Percentiles rank a stretch among this genome's conserved stretches.
These are phyloP conservation scores for Oryza brachyantha DNA, from an alignment of 176 grass and related monocot genomes.

Conservation along the genomic window DNA sequence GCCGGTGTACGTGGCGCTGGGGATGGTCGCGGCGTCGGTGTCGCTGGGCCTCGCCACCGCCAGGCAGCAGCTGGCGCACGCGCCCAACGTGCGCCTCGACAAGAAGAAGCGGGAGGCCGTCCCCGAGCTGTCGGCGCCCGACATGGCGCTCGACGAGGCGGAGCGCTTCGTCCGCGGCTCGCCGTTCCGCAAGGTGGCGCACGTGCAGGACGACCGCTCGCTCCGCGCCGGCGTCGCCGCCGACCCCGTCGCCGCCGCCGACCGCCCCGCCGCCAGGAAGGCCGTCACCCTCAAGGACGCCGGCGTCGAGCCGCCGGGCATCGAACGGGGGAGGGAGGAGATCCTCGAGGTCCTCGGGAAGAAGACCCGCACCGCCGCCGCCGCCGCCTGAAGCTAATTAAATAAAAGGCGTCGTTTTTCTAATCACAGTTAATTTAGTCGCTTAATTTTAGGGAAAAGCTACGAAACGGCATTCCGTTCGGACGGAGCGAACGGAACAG, in stretches of 20 bases:
- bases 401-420: too few relatives aligned
- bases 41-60: conserved; percentile 64
- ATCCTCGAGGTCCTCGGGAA: conserved; percentile 25
- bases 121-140: conserved; percentile 65
- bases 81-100: conserved; percentile 78
- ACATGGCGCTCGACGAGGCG: conserved; percentile 44
- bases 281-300: conserved; percentile 75
- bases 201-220: conserved; percentile 57
- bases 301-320: conserved; percentile 57
- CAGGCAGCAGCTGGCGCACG: conserved; percentile 62
- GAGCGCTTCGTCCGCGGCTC: conserved; percentile 54
- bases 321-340: conserved; percentile 18
- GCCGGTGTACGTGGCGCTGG: conserved; percentile 71
- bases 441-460: too few relatives aligned
- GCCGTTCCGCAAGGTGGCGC: conserved; percentile 68
- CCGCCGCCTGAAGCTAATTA: not conserved
- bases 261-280: conserved; percentile 39
- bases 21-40: conserved; percentile 38
- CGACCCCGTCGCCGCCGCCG: too few relatives aligned
- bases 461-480: too few relatives aligned
- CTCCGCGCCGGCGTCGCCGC: conserved; percentile 50
- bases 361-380: not conserved
- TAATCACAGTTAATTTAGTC: too few relatives aligned
- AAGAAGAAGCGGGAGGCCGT: conserved; percentile 83
- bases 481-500: too few relatives aligned